A percentile compares a stretch with the other conserved stretches of the same genome.
These are phyloP conservation scores for Xylaria sp. DNA, from an alignment of 2,329 filamentous ascomycete genomes.

Conservation along the genomic window DNA sequence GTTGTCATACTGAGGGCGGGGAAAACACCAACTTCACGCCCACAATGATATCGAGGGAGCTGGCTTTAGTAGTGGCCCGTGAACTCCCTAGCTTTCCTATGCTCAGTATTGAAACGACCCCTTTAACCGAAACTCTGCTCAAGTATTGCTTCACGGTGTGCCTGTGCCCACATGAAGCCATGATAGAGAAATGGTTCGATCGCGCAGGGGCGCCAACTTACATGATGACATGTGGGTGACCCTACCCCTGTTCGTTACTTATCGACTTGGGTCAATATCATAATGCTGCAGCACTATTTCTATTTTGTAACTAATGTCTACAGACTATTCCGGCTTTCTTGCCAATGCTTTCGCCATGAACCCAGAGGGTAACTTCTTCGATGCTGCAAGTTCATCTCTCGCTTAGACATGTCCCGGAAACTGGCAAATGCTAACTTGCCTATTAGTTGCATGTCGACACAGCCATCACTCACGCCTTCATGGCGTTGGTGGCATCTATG, in stretches of 20 bases:
- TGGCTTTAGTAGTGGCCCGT: slow-evolving; percentile 39
- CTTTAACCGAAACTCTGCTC: slow-evolving; percentile 41
- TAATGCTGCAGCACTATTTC: neutral
- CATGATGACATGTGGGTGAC: slow-evolving; percentile 41
- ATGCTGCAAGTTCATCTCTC: slow-evolving; percentile 34
- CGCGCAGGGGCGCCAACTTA: slow-evolving; percentile 42
- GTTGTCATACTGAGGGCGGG: slow-evolving; percentile 1
- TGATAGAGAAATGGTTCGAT: slow-evolving; percentile 43
- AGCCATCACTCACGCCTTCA: slow-evolving; percentile 43
- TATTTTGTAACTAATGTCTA: slow-evolving; percentile 16
- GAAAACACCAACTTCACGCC: slow-evolving; percentile 31
- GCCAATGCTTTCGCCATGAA: slow-evolving; percentile 44
- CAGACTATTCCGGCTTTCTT: slow-evolving; percentile 43
- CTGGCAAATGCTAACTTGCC: slow-evolving; percentile 13
- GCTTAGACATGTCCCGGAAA: neutral
- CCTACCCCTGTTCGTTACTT: neutral
- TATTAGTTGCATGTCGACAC: slow-evolving; percentile 41
- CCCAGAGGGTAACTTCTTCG: slow-evolving; percentile 41
- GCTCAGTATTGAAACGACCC: slow-evolving; percentile 42
- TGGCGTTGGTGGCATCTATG: slow-evolving; percentile 44
- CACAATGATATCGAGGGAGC: slow-evolving; percentile 39
- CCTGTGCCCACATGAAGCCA: slow-evolving; percentile 40
- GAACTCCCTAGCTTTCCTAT: slow-evolving; percentile 42
- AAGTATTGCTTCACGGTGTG: slow-evolving; percentile 44
- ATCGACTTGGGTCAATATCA: neutral